phyloP scores from a whole-genome alignment of 2,329 filamentous ascomycete species.

The Sclerotinia borealis region DNA sequence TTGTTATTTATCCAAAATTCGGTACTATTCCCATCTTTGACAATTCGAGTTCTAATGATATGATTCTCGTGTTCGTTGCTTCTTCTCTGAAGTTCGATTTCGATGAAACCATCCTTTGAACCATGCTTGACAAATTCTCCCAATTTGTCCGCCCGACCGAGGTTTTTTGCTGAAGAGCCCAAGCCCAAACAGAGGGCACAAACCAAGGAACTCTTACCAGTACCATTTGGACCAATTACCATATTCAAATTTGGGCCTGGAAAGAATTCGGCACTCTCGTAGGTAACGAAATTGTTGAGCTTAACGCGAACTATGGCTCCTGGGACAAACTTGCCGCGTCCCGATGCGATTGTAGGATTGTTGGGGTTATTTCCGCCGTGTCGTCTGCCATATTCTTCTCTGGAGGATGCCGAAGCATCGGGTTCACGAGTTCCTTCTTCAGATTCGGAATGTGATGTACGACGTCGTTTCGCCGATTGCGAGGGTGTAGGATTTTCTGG shows the following conservation, averaged over 20 bases:
- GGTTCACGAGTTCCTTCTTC: conserved; percentile 13
- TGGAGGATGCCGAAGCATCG: conserved; percentile 8
- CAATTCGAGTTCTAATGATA: conserved; percentile 69
- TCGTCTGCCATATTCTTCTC: conserved; percentile 3
- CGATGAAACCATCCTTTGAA: conserved; percentile 68
- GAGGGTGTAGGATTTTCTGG: conserved; percentile 19
- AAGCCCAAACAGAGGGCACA: conserved; percentile 93
- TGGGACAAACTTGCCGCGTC: conserved; percentile 37
- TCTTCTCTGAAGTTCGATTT: conserved; percentile 77
- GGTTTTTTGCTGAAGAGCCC: conserved; percentile 72
- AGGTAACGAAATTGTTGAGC: conserved; percentile 88
- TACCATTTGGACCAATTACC: conserved; percentile 98
- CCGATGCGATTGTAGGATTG: background rate
- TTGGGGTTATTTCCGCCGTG: background rate
- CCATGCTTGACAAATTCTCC: conserved; percentile 94
- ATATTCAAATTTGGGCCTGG: conserved; percentile 93
- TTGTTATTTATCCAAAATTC: conserved; percentile 73
- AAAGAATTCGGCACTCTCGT: conserved; percentile 83
- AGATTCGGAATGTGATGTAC: conserved; percentile 16
- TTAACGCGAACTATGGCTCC: conserved; percentile 86
- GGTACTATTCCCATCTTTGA: conserved; percentile 72
- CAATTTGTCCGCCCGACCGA: conserved; percentile 79
- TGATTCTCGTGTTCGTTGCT: conserved; percentile 58
- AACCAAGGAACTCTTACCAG: conserved; percentile 93
- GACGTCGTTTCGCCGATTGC: conserved; percentile 25